Conservation (phyloP, 2,329 filamentous ascomycete species). For the Penicillium digitatum region DNA sequence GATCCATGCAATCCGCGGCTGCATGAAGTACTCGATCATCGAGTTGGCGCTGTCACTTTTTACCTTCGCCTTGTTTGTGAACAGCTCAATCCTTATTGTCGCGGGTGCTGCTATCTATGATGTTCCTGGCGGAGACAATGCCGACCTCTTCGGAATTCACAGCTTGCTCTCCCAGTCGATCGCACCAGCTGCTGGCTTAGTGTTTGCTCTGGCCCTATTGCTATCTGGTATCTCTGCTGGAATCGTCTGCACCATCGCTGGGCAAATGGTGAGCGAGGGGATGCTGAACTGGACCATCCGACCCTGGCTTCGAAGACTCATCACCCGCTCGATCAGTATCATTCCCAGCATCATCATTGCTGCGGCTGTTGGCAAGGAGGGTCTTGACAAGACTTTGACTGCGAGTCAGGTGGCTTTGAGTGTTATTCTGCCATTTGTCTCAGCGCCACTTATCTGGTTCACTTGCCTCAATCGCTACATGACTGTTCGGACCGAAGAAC, state of each 20-base stretch:
- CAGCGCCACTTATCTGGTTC: constrained; percentile 78
- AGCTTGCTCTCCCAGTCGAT: constrained; percentile 64
- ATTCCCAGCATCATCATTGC: constrained; percentile 80
- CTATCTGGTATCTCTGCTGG: constrained; percentile 77
- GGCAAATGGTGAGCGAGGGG: constrained; percentile 84
- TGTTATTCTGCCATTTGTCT: constrained; percentile 76
- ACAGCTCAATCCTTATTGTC: constrained; percentile 76
- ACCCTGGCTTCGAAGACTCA: constrained; percentile 73
- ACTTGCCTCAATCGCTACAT: constrained; percentile 76
- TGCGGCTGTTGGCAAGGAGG: constrained; percentile 67
- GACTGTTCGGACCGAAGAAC: constrained; percentile 57
- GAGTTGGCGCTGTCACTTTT: constrained; percentile 71
- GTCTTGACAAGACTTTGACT: constrained; percentile 67
- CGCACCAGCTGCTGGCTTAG: constrained; percentile 68
- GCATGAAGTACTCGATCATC: constrained; percentile 67
- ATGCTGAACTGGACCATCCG: constrained; percentile 69
- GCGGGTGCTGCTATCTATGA: constrained; percentile 72
- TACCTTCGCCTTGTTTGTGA: constrained; percentile 80
- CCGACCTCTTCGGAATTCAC: constrained; percentile 82
- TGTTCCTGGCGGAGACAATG: constrained; percentile 57
- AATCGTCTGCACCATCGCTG: constrained; percentile 83
- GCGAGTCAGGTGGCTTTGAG: constrained; percentile 74
- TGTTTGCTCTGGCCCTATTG: constrained; percentile 79
- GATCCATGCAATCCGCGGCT: constrained; percentile 66
- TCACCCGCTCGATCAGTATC: constrained; percentile 77